These are phyloP conservation scores for Tubosaeta brunneosetosa DNA, from an alignment of 768 basidiomycete genomes.

Conservation along the genomic window DNA sequence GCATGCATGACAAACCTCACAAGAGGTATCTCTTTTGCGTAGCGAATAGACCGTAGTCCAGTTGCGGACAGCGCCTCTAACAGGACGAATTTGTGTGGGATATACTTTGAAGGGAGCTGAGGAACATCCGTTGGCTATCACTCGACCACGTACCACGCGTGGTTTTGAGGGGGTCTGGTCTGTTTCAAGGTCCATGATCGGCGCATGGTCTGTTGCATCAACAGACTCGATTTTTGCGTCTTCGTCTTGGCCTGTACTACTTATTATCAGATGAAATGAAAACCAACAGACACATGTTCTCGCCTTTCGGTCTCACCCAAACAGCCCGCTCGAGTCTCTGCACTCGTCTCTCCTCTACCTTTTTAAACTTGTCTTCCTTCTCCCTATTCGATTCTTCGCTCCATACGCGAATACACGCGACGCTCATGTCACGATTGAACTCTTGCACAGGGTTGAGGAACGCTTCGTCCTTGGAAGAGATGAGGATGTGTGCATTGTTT, in stretches of 20 bases:
- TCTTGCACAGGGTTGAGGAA: slow-evolving; percentile 98
- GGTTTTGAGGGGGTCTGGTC: slow-evolving; percentile 7
- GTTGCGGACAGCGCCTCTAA: slow-evolving; percentile 96
- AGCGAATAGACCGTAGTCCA: slow-evolving; percentile 91
- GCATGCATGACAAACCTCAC: slow-evolving; percentile 56
- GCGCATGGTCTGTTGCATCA: neutral
- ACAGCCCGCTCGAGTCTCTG: slow-evolving; percentile 30
- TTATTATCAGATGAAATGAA: slow-evolving; percentile 1
- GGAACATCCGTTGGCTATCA: neutral
- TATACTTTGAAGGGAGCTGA: slow-evolving; percentile 36
- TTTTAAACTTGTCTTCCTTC: slow-evolving; percentile 60
- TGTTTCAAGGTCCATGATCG: slow-evolving; percentile 1
- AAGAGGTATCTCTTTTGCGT: slow-evolving; percentile 93
- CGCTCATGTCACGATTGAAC: slow-evolving; percentile 92
- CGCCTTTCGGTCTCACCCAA: slow-evolving; percentile 46
- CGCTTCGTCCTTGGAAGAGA: slow-evolving; percentile 67
- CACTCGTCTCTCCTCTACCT: slow-evolving; percentile 45
- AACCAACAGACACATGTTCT: slow-evolving; percentile 7
- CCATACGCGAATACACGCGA: slow-evolving; percentile 89
- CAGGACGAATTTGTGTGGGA: slow-evolving; percentile 65
- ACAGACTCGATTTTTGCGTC: neutral
- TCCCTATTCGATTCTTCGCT: slow-evolving; percentile 62
- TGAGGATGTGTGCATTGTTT: slow-evolving; percentile 75
- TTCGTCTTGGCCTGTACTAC: slow-evolving; percentile 1
- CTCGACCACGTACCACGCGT: slow-evolving; percentile 20